Conservation (phyloP, 202 grass and related monocot genomes). For the Hordeum pubiflorum region DNA sequence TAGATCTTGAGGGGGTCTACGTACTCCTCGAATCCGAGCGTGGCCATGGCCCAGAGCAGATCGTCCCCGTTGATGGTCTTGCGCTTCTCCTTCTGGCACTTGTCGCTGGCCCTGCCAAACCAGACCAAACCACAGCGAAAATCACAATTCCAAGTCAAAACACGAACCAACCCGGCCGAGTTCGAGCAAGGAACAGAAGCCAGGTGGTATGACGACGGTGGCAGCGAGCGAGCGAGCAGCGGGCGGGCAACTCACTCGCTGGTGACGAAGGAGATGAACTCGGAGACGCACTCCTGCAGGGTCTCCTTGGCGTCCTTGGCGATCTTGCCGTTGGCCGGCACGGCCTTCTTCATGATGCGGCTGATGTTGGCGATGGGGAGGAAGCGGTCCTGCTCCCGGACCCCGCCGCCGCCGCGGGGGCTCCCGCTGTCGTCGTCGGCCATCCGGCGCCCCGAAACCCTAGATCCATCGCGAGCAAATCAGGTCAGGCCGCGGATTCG, state of each 20-base stretch:
- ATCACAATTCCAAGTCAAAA: neutral
- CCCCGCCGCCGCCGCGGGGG: slow-evolving; percentile 38
- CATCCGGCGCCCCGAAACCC: slow-evolving; percentile 46
- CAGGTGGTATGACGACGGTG: neutral
- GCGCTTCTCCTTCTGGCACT: slow-evolving; percentile 92
- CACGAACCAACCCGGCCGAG: neutral
- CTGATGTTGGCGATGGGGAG: slow-evolving; percentile 94
- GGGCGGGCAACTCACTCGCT: slow-evolving; percentile 61
- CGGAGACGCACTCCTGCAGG: slow-evolving; percentile 92
- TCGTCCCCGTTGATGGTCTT: slow-evolving; percentile 93
- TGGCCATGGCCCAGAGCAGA: slow-evolving; percentile 78
- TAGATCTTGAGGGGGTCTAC: slow-evolving; percentile 80
- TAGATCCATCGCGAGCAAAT: slow-evolving; percentile 40
- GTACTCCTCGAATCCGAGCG: slow-evolving; percentile 84
- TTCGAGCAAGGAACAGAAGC: neutral
- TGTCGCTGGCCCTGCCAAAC: slow-evolving; percentile 63
- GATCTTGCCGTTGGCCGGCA: slow-evolving; percentile 90
- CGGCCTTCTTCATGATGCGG: slow-evolving; percentile 96
- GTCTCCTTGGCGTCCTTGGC: slow-evolving; percentile 94
- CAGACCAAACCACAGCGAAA: neutral
- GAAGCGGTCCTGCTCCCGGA: slow-evolving; percentile 82
- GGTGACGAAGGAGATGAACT: slow-evolving; percentile 91
- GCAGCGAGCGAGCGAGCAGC: neutral
- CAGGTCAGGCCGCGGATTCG: neutral
- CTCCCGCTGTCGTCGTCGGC: slow-evolving; percentile 55